Evolutionary conservation across 345 rosid species (phyloP).

Genomic region (Erodium maritimum): DNA sequence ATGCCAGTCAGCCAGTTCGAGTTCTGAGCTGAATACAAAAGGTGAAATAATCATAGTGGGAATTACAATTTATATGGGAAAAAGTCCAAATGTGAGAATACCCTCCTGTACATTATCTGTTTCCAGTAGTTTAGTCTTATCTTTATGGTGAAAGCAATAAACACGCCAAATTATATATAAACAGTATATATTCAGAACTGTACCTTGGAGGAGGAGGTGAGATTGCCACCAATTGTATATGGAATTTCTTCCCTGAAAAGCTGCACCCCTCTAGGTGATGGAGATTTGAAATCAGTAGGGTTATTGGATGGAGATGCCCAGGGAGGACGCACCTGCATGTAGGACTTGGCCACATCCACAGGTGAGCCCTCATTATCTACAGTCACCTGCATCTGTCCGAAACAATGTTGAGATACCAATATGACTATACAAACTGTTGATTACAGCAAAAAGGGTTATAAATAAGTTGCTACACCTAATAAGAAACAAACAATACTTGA

Average conservation of each 20-base stretch:
- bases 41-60: background rate
- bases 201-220: constrained; percentile 47
- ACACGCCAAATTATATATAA: too few relatives aligned
- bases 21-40: too few relatives aligned
- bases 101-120: too few relatives aligned
- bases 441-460: background rate
- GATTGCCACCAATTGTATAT: constrained; percentile 27
- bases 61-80: background rate
- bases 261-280: constrained; percentile 32
- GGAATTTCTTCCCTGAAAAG: constrained; percentile 44
- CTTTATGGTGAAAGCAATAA: too few relatives aligned
- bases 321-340: constrained; percentile 58
- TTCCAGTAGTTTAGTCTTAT: too few relatives aligned
- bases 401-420: background rate
- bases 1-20: too few relatives aligned
- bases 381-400: constrained; percentile 24
- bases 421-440: background rate
- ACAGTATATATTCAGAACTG: constrained; percentile 1
- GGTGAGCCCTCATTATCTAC: constrained; percentile 65
- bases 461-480: background rate
- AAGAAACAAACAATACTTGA: background rate
- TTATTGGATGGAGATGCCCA: constrained; percentile 56
- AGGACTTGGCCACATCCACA: constrained; percentile 68
- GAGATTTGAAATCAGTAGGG: constrained; percentile 25
- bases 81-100: too few relatives aligned